Evolutionary conservation across 2,329 filamentous ascomycete genomes (phyloP).

Genomic region (Paracamarosporium sp.): DNA sequence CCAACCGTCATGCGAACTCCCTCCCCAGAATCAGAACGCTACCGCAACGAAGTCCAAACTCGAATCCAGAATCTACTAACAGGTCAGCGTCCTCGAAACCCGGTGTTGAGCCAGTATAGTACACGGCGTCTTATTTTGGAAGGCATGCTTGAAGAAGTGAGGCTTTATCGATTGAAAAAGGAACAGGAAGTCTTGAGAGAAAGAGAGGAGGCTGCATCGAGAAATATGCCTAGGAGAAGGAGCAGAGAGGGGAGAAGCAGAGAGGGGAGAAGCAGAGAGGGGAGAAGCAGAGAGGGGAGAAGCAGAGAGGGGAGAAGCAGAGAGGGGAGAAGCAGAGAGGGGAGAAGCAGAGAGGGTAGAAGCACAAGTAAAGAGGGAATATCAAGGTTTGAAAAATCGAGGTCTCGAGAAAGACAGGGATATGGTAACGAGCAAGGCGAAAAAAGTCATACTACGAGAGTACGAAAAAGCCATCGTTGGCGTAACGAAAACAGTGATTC

Average conservation of each 20-base stretch:
- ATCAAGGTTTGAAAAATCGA: neutral
- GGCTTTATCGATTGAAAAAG: constrained; percentile 22
- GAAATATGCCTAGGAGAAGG: neutral
- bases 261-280: neutral
- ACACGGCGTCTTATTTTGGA: constrained; percentile 24
- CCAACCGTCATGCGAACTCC: constrained; percentile 3
- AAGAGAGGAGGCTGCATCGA: constrained; percentile 4
- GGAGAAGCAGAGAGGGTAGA: too few species aligned
- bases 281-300: neutral
- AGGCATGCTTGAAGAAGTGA: constrained; percentile 25
- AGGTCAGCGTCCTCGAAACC: constrained; percentile 12
- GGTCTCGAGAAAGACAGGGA: neutral
- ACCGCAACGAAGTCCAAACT: constrained; percentile 19
- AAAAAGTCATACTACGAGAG: too few species aligned
- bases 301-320: too few species aligned
- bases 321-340: too few species aligned
- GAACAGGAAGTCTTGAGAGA: constrained; percentile 16
- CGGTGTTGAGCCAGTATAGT: constrained; percentile 12
- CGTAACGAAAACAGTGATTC: neutral
- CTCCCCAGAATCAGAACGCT: constrained; percentile 4
- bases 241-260: neutral
- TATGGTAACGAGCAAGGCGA: neutral
- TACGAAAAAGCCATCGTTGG: neutral
- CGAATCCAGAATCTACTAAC: constrained; percentile 21
- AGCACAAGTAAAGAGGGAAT: neutral